Evolutionary conservation across 1,284 basidiomycete species (phyloP).

Genomic region (Sparassis latifolia): DNA sequence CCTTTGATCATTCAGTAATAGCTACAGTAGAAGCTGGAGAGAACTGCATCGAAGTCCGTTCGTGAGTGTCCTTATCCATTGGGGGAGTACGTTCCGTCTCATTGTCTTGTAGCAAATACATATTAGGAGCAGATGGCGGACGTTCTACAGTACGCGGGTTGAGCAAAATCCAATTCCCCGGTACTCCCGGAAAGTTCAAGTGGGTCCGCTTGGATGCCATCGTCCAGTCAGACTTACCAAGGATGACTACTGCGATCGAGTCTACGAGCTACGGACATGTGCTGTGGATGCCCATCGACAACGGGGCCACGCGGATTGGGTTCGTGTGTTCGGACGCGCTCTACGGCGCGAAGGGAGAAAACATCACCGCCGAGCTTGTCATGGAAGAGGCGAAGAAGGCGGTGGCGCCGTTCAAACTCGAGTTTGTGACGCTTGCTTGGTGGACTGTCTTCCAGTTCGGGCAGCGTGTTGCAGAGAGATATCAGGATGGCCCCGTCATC

Average conservation of each 20-base stretch:
- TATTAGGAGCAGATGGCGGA: constrained; percentile 4
- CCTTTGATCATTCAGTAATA: neutral
- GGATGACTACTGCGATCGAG: constrained; percentile 2
- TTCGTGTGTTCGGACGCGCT: constrained; percentile 2
- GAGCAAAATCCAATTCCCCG: neutral
- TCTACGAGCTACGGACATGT: constrained; percentile 3
- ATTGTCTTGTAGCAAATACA: neutral
- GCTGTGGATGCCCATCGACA: constrained; percentile 4
- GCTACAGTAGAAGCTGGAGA: neutral
- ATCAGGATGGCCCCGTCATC: constrained; percentile 2
- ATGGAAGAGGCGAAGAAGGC: constrained; percentile 7
- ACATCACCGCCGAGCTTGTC: constrained; percentile 2
- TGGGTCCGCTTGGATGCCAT: constrained; percentile 6
- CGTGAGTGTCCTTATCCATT: neutral
- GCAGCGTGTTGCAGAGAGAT: constrained; percentile 4
- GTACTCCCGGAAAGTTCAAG: neutral
- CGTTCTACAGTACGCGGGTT: constrained; percentile 2
- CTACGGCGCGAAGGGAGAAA: constrained; percentile 1
- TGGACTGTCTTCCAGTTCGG: constrained; percentile 7
- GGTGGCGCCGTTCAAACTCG: neutral
- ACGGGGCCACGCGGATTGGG: constrained; percentile 6
- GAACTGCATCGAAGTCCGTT: neutral
- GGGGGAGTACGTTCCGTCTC: neutral
- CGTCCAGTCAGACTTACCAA: constrained; percentile 3
- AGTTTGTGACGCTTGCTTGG: constrained; percentile 5